Conservation (phyloP, 768 basidiomycete genomes). For the Gloeopeniophorella convolvens region DNA sequence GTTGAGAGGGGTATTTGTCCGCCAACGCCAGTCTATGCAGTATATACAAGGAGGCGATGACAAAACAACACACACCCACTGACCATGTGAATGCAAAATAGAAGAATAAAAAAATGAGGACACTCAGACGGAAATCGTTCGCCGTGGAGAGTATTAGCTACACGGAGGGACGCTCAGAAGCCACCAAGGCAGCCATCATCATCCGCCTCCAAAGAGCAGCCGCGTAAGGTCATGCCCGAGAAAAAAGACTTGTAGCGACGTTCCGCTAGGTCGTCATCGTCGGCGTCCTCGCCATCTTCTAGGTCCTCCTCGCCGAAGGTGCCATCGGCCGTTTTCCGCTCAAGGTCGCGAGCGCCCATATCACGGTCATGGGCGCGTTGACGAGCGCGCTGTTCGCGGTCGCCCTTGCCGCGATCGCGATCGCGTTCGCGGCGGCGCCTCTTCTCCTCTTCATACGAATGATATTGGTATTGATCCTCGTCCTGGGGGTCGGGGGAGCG, state of each 20-base stretch:
- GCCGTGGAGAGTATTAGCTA: neutral
- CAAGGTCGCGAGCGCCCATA: constrained; percentile 8
- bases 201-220: constrained; percentile 15
- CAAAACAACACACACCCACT: neutral
- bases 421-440: constrained; percentile 19
- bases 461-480: constrained; percentile 10
- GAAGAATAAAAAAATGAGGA: constrained; percentile 7
- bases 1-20: neutral
- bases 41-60: neutral
- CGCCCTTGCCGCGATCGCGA: constrained; percentile 17
- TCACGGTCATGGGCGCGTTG: constrained; percentile 2
- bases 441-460: constrained; percentile 20
- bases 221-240: constrained; percentile 9
- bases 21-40: constrained; percentile 9
- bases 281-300: constrained; percentile 18
- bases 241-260: constrained; percentile 17
- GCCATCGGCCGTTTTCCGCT: neutral
- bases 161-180: constrained; percentile 11
- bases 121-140: constrained; percentile 1
- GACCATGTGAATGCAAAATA: constrained; percentile 11
- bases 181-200: constrained; percentile 22
- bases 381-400: constrained; percentile 12
- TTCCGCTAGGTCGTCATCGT: constrained; percentile 11
- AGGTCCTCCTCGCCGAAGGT: constrained; percentile 12
- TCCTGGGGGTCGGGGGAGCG: constrained; percentile 9